Percentiles rank a stretch among this genome's conserved stretches.
These are phyloP conservation scores for Conringia planisiliqua DNA, from an alignment of 345 rosid genomes.

Conservation along the genomic window DNA sequence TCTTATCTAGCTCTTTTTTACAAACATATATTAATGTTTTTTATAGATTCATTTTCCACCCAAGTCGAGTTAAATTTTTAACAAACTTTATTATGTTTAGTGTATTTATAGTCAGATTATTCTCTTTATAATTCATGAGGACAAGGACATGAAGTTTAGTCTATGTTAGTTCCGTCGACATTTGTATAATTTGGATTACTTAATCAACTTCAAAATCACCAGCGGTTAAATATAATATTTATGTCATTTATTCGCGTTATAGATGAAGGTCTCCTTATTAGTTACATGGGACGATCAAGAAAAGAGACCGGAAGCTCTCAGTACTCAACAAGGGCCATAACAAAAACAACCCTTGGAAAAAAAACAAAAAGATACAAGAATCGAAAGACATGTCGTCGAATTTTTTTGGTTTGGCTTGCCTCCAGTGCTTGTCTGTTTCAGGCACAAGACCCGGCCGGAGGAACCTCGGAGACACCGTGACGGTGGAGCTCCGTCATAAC, in stretches of 20 bases:
- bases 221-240: neutral
- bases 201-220: neutral
- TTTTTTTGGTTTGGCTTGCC: conserved; percentile 14
- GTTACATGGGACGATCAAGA: conserved; percentile 17
- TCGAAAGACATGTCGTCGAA: conserved; percentile 36
- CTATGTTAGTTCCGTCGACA: neutral
- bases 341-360: conserved; percentile 31
- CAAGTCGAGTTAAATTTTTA: neutral
- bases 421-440: conserved; percentile 13
- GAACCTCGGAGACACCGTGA: conserved; percentile 63
- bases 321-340: conserved; percentile 33
- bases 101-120: neutral
- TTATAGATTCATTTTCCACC: neutral
- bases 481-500: conserved; percentile 70
- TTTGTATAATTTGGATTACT: neutral
- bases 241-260: conserved; percentile 16
- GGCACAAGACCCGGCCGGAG: conserved; percentile 41
- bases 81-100: neutral
- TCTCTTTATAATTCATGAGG: neutral
- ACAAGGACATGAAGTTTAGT: neutral
- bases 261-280: conserved; percentile 20
- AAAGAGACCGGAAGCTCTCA: conserved; percentile 11
- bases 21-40: neutral
- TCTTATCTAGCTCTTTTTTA: neutral
- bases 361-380: neutral